A percentile compares a stretch with the other conserved stretches of the same genome.
Evolutionary conservation across 352 stramenopile species (phyloP).

Genomic region (Phytopythium helicoides): DNA sequence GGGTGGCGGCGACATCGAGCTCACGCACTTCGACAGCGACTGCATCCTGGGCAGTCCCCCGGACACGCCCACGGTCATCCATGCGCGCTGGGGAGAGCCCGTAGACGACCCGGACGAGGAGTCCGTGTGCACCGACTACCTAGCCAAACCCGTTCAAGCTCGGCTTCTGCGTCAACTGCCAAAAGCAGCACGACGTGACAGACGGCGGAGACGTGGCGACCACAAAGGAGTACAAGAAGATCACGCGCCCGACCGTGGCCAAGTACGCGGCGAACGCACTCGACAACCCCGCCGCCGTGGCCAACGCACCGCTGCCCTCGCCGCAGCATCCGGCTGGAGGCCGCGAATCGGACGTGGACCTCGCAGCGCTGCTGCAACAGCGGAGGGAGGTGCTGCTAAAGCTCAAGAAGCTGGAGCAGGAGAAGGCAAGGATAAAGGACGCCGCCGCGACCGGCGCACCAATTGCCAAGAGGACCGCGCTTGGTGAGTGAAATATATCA

Average conservation of each 20-base stretch:
- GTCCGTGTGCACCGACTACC: slow-evolving; percentile 75
- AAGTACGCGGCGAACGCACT: slow-evolving; percentile 79
- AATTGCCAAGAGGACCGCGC: slow-evolving; percentile 30
- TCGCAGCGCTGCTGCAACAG: slow-evolving; percentile 68
- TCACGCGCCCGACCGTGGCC: slow-evolving; percentile 59
- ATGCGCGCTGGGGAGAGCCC: slow-evolving; percentile 82
- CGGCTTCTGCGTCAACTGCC: slow-evolving; percentile 88
- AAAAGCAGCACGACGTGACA: slow-evolving; percentile 86
- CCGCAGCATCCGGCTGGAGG: slow-evolving; percentile 26
- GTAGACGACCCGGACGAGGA: slow-evolving; percentile 83
- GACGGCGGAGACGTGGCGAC: slow-evolving; percentile 57
- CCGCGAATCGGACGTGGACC: slow-evolving; percentile 81
- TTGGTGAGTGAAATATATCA: slow-evolving; percentile 31
- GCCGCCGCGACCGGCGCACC: slow-evolving; percentile 13
- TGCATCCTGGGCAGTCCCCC: slow-evolving; percentile 72
- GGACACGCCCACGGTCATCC: slow-evolving; percentile 78
- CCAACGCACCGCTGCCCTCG: slow-evolving; percentile 27
- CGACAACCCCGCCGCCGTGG: slow-evolving; percentile 69
- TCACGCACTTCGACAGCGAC: slow-evolving; percentile 74
- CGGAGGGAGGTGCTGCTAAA: slow-evolving; percentile 76
- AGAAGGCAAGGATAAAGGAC: slow-evolving; percentile 47
- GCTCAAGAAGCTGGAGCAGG: slow-evolving; percentile 56
- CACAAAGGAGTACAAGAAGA: slow-evolving; percentile 85
- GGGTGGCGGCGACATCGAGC: slow-evolving; percentile 38
- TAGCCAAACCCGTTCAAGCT: slow-evolving; percentile 84